Base-by-base conservation (phyloP, 352 stramenopile species). In the Elongisporangium anandrum region DNA sequence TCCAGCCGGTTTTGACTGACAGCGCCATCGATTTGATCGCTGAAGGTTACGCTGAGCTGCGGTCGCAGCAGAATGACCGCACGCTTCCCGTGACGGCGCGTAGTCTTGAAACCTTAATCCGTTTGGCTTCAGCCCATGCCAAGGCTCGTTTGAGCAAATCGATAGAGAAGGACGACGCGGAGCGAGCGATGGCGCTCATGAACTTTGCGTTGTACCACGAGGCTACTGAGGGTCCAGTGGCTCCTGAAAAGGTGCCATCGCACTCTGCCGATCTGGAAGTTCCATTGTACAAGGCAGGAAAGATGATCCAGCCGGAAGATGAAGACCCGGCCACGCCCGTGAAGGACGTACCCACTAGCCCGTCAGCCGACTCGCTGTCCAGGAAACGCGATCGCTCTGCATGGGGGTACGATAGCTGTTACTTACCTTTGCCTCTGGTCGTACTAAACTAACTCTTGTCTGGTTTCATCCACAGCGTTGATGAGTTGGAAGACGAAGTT, bases 21-120 rank as follows among this genome's bases (percentile, higher is more conserved):
- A 76, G 61, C 22, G 86, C 87, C 2, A 93, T 92, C 47, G 96
- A 99, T 52, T 87, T 96, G 22, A 99, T 99, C 63, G 90, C 96
- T 4, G 95, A 97, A 56, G 85, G 90, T 12, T 99, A 99, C 80
- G 94, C 97, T 1, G 96, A 99, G 69, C 88, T 99, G 62, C 91
- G 98, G 19, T 96, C 90, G 54, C 90, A 98, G 64, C 92, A 99
- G 74, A 98, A 97, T 55, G 86, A 70, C 65, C 69, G 89, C 26
- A 98, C 93, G 41, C 74, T 98, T 2, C 95, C 95, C 10, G 96
- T 99, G 24, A 99, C 98, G 15, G 97, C 97, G 12, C 97, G 98
- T 91, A 98, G 88, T 68, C 73, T 99, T 50, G 98, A 99, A 72
- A 99, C 97, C 24, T 83, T 99, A n/a, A 99, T 99, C 81, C 97